These are phyloP conservation scores for Kwoniella shivajii DNA, from an alignment of 1,284 basidiomycete genomes.

Conservation along the genomic window DNA sequence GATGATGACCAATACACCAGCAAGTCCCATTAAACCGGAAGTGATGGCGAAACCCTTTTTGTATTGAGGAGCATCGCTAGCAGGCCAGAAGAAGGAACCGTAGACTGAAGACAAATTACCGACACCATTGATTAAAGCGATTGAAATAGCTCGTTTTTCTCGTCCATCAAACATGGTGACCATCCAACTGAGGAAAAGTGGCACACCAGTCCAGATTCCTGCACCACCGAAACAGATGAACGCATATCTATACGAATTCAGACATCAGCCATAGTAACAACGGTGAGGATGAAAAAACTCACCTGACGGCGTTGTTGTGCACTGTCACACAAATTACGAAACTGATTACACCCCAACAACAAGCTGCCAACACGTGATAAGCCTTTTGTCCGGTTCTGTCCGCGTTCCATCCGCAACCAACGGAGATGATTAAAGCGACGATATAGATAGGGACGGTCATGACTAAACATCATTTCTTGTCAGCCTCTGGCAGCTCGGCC, in stretches of 20 bases:
- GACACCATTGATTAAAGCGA: constrained; percentile 50
- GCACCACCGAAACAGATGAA: constrained; percentile 53
- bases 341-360: constrained; percentile 29
- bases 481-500: background rate
- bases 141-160: constrained; percentile 51
- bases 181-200: constrained; percentile 50
- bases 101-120: constrained; percentile 49
- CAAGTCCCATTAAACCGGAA: constrained; percentile 40
- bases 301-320: constrained; percentile 34
- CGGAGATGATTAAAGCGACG: constrained; percentile 49
- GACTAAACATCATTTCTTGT: constrained; percentile 17
- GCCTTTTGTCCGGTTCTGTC: constrained; percentile 51
- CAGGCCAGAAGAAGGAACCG: constrained; percentile 54
- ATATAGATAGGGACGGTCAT: constrained; percentile 57
- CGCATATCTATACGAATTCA: constrained; percentile 36
- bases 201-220: constrained; percentile 50
- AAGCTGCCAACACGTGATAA: constrained; percentile 42
- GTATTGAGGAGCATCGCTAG: constrained; percentile 40
- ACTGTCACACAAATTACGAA: constrained; percentile 50
- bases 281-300: background rate
- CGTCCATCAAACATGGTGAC: constrained; percentile 51
- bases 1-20: constrained; percentile 24
- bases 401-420: constrained; percentile 44
- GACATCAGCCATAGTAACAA: background rate
- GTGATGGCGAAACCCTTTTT: constrained; percentile 47